Percentiles rank a stretch among this genome's conserved stretches.
These are phyloP conservation scores for Notholithocarpus densiflorus DNA, from an alignment of 306 rosid species.

Conservation along the genomic window DNA sequence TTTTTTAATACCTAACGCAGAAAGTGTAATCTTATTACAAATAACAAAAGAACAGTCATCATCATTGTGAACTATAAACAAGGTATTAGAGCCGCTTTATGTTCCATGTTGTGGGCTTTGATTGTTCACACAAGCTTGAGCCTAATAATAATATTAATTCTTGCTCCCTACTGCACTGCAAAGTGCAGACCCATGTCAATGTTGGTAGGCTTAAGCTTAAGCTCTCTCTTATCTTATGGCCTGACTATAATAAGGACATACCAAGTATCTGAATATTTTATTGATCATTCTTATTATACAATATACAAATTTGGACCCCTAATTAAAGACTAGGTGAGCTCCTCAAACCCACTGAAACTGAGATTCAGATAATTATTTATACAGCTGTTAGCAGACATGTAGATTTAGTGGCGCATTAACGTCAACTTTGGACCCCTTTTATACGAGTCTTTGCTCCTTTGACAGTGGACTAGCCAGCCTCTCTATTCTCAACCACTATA, in stretches of 20 bases:
- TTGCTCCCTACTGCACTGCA: slow-evolving; percentile 16
- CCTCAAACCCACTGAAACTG: not conserved
- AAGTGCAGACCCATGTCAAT: slow-evolving; percentile 24
- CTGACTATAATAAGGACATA: slow-evolving; percentile 20
- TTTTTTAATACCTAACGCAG: not conserved
- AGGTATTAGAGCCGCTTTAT: not conserved
- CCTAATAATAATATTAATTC: slow-evolving; percentile 9
- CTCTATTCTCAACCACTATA: not conserved
- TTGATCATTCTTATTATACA: too few species aligned
- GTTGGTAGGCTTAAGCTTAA: slow-evolving; percentile 28
- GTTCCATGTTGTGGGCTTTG: not conserved
- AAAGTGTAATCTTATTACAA: not conserved
- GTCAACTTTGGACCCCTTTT: slow-evolving; percentile 13
- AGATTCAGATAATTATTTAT: not conserved
- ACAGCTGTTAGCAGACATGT: not conserved
- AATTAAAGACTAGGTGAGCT: not conserved
- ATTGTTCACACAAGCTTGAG: not conserved
- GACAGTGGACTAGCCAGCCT: slow-evolving; percentile 8
- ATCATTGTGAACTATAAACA: not conserved
- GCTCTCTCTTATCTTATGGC: slow-evolving; percentile 31
- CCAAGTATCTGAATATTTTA: slow-evolving; percentile 13
- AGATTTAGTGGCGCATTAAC: slow-evolving; percentile 26
- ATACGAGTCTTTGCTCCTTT: slow-evolving; percentile 25
- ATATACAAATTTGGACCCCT: not conserved
- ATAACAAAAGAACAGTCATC: not conserved